These are phyloP conservation scores for Blastocrithidia nonstop DNA, from an alignment of 208 protist species.

Conservation along the genomic window DNA sequence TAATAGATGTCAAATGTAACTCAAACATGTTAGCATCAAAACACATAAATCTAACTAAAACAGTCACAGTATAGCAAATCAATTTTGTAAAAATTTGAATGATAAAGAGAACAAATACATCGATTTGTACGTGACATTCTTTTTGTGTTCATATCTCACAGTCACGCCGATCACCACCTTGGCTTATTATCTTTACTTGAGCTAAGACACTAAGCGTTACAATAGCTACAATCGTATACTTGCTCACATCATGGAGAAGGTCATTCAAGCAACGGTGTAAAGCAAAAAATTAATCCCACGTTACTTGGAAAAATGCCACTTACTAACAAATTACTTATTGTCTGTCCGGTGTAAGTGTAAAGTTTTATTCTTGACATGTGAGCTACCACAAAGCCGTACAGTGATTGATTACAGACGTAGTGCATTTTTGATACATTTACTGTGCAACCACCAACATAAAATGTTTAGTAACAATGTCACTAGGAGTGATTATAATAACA, in stretches of 20 bases:
- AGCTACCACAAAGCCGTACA: slow-evolving; percentile 18
- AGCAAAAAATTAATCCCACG: background rate
- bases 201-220: slow-evolving; percentile 17
- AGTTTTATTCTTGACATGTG: slow-evolving; percentile 41
- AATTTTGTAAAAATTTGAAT: background rate
- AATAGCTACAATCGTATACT: background rate
- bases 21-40: background rate
- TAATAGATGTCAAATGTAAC: too few species aligned
- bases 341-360: slow-evolving; percentile 63
- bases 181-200: slow-evolving; percentile 52
- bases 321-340: slow-evolving; percentile 24
- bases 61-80: background rate
- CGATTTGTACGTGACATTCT: slow-evolving; percentile 29
- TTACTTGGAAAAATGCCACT: background rate
- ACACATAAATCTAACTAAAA: too few species aligned
- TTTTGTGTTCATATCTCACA: slow-evolving; percentile 80
- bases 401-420: slow-evolving; percentile 24
- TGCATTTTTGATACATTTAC: slow-evolving; percentile 51
- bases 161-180: slow-evolving; percentile 81
- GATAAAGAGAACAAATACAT: slow-evolving; percentile 1
- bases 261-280: background rate
- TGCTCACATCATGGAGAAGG: background rate
- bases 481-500: too few species aligned
- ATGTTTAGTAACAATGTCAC: too few species aligned
- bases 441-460: too few species aligned